Conservation (phyloP, 1,284 basidiomycete species). For the Ceratobasidium theobromae region DNA sequence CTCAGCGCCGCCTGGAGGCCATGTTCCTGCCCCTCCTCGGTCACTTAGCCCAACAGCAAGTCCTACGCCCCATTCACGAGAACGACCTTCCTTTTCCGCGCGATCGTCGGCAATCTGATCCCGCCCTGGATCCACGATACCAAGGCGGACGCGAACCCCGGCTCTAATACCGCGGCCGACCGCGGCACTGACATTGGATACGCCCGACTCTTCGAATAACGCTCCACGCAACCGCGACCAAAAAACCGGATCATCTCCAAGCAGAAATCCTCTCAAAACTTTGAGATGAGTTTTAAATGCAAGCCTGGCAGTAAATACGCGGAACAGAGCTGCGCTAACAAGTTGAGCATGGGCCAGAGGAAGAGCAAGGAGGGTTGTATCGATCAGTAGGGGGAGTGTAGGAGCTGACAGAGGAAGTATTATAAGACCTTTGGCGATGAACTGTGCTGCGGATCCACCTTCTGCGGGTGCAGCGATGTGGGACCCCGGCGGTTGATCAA, state of each 20-base stretch:
- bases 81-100: slow-evolving; percentile 7
- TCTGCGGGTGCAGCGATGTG: slow-evolving; percentile 41
- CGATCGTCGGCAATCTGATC: slow-evolving; percentile 28
- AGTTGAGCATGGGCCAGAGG: slow-evolving; percentile 53
- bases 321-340: slow-evolving; percentile 33
- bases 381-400: slow-evolving; percentile 58
- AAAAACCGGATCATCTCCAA: slow-evolving; percentile 66
- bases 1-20: slow-evolving; percentile 84
- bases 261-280: slow-evolving; percentile 67
- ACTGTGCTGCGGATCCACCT: slow-evolving; percentile 44
- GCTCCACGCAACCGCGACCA: slow-evolving; percentile 62
- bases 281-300: slow-evolving; percentile 63
- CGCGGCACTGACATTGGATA: slow-evolving; percentile 47
- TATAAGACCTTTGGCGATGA: slow-evolving; percentile 59
- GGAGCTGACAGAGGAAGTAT: slow-evolving; percentile 62
- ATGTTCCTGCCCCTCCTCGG: slow-evolving; percentile 51
- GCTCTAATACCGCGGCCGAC: slow-evolving; percentile 39
- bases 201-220: slow-evolving; percentile 64
- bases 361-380: slow-evolving; percentile 54
- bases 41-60: slow-evolving; percentile 69
- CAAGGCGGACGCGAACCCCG: slow-evolving; percentile 30
- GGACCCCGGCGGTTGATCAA: slow-evolving; percentile 65
- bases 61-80: slow-evolving; percentile 63
- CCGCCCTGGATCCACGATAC: slow-evolving; percentile 23
- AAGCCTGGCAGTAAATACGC: slow-evolving; percentile 43